Evolutionary conservation across 2,329 filamentous ascomycete genomes (phyloP), one percentile per base, ranked within the genome.

Genomic region (Trichoderma breve): DNA sequence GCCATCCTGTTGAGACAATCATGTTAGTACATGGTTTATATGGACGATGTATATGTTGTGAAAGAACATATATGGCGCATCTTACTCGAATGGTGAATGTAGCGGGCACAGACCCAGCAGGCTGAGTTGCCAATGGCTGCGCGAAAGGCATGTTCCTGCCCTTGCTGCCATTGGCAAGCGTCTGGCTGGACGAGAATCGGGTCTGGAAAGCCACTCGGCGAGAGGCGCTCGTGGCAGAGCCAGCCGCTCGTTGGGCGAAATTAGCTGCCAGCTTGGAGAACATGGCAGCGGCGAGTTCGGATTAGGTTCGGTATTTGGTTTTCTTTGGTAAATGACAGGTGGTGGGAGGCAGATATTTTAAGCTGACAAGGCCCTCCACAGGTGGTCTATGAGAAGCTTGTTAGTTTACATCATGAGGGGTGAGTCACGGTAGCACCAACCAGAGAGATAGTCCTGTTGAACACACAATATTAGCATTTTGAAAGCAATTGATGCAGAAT

Each of bases 71-170:
- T 57, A 32, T 57, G 36, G 71, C 14, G 47, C 58, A 30, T 83
- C 89, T 70, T 86, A 94, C 92, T 84, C 93, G 92, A 82, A 99
- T 97, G 75, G 95, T 98, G 80, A 99, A 93, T 72, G 96, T 98
- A 74, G 96, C 96, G 78, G 81, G 80, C 53, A 82, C 69, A 66
- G 79, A 79, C 51, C 90, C 88, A 74, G 90, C 90, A 73, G 91
- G 89, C 75, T 91, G 80, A 62, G 87, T 94, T 73, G 89, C 87
- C 76, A 86, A 86, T 74, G 86, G 83, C 74, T 86, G 84, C 72
- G 83, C 84, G 43, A 84, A 82, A 74, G 92, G 90, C 85, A 92
- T 90, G 77, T 88, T 86, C 78, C 93, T 89, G 78, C 91, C 89
- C 79, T 89, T 90, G 83, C 90, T 93, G 76, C 88, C 89, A 77